Percentiles rank a stretch among this genome's conserved stretches.
phyloP scores from a whole-genome alignment of 2,329 filamentous ascomycete species.

The Calycina herbarum region DNA sequence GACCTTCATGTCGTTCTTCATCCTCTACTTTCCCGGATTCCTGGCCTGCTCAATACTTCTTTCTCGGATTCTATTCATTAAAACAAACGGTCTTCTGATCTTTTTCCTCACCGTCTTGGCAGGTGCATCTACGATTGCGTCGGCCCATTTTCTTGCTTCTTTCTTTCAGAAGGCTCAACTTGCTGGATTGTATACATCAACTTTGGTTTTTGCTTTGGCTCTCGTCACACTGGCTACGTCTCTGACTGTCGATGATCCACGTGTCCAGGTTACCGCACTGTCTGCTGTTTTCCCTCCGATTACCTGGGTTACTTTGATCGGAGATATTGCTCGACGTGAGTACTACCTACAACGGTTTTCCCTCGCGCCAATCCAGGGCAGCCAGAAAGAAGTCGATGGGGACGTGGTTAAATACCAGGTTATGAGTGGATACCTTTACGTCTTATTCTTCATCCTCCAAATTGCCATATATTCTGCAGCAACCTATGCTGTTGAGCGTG shows the following conservation, averaged over 20 bases:
- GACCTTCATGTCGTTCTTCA: conserved; percentile 29
- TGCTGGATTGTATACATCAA: conserved; percentile 62
- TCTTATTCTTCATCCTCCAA: conserved; percentile 60
- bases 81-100: conserved; percentile 30
- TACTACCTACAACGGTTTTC: conserved; percentile 42
- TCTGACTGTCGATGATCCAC: conserved; percentile 12
- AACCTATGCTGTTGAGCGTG: conserved; percentile 58
- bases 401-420: conserved; percentile 57
- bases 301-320: conserved; percentile 29
- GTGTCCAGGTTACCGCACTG: conserved; percentile 21
- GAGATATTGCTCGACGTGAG: conserved; percentile 29
- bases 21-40: conserved; percentile 31
- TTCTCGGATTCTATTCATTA: conserved; percentile 29
- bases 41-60: conserved; percentile 30
- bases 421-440: conserved; percentile 55
- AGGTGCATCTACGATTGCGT: conserved; percentile 24
- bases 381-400: neutral
- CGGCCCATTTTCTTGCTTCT: conserved; percentile 50
- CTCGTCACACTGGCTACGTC: conserved; percentile 56
- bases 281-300: conserved; percentile 29
- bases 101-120: conserved; percentile 29
- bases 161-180: conserved; percentile 65
- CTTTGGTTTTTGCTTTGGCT: conserved; percentile 57
- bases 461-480: conserved; percentile 57
- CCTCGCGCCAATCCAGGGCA: conserved; percentile 46